Evolutionary conservation across 2,329 filamentous ascomycete genomes (phyloP), one percentile per base, ranked within the genome.

Genomic region (Scytalidium sp.): DNA sequence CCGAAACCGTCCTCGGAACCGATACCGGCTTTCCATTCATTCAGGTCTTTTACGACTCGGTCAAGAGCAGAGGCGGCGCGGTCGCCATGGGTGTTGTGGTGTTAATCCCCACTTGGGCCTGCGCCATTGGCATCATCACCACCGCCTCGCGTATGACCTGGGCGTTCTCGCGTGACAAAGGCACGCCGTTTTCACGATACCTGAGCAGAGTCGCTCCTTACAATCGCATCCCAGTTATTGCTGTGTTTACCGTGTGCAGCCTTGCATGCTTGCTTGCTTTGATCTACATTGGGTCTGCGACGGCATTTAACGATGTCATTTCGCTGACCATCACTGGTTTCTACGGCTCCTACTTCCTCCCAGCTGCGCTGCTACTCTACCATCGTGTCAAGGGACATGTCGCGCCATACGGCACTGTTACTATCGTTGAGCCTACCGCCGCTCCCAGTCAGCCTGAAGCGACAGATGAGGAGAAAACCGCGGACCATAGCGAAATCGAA

Each of bases 11-110:
- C 1, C 61, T 79, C 3, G 62, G 64, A 0, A 72, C 71, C 0
- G 68, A 69, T 0, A 79, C 78, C 0, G 73, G 72, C 1, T 79
- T 77, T 43, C 79, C 81, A 0, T 81, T 81, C 54, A 81, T 84
- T 58, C 70, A 79, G 41, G 72, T 83, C 19, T 83, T 75, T 46
- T 69, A 68, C 45, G 68, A 75, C 43, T 68, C 67, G 5, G 70
- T 73, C 3, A 57, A 67, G 1, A 67, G 61, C 36, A 54, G 67
- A 17, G 64, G 66, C 10, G 71, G 66, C 1, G 64, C 70, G 2
- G 69, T 65, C 22, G 62, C 65, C 6, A 72, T 74, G 66, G 66
- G 62, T 0, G 60, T 64, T 1, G 60, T 74, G 9, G 58, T 74
- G 2, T 56, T 71, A 1, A 56, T 70, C 3, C 64, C 68, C 2